Conservation (phyloP, 2,329 filamentous ascomycete genomes). For the Aspergillus fischeri region DNA sequence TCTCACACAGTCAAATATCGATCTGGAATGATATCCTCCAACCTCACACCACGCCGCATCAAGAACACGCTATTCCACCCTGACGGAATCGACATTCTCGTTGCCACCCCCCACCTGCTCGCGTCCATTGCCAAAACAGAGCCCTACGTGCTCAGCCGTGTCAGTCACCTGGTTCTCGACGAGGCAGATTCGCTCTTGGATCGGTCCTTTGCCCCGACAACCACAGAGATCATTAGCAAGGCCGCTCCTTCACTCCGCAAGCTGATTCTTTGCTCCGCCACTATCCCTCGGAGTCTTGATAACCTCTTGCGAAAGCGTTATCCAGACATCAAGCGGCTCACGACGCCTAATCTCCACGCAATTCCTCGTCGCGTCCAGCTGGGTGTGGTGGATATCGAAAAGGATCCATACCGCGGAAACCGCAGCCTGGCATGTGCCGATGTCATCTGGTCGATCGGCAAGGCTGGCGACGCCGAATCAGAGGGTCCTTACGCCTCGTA, state of each 20-base stretch:
- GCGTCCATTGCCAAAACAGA: slow-evolving; percentile 83
- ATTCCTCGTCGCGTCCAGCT: slow-evolving; percentile 93
- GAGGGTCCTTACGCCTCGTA: slow-evolving; percentile 30
- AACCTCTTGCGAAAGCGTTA: slow-evolving; percentile 76
- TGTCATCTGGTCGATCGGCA: slow-evolving; percentile 88
- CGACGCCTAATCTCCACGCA: slow-evolving; percentile 92
- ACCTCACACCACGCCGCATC: slow-evolving; percentile 72
- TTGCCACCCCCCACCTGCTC: slow-evolving; percentile 85
- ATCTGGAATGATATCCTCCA: slow-evolving; percentile 75
- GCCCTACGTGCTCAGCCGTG: slow-evolving; percentile 87
- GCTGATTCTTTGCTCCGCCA: slow-evolving; percentile 89
- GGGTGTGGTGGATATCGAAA: slow-evolving; percentile 85
- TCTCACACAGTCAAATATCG: slow-evolving; percentile 86
- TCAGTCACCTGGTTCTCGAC: slow-evolving; percentile 83
- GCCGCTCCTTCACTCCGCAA: slow-evolving; percentile 77
- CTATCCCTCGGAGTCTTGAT: slow-evolving; percentile 87
- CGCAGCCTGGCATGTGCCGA: slow-evolving; percentile 91
- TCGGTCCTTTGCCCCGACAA: slow-evolving; percentile 82
- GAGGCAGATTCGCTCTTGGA: slow-evolving; percentile 96
- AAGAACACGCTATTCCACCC: slow-evolving; percentile 78
- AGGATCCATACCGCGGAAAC: slow-evolving; percentile 90
- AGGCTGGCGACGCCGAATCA: slow-evolving; percentile 56
- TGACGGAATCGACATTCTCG: slow-evolving; percentile 75
- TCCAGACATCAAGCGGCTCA: slow-evolving; percentile 77
- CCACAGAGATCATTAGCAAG: slow-evolving; percentile 76